These are phyloP conservation scores for Aspergillus homomorphus DNA, from an alignment of 495 filamentous ascomycete genomes.

Conservation along the genomic window DNA sequence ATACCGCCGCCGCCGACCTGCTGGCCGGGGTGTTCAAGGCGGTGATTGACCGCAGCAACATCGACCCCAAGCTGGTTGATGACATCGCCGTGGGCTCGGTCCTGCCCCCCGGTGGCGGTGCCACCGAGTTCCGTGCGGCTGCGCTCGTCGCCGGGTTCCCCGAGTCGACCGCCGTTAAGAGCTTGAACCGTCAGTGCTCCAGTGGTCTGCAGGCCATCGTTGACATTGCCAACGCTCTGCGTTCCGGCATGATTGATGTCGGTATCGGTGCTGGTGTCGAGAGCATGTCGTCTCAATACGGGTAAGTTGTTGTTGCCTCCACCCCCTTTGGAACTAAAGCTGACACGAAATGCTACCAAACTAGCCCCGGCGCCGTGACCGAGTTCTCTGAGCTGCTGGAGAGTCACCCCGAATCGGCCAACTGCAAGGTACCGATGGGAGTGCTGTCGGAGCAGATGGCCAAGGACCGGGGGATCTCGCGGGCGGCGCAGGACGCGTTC, in stretches of 20 bases:
- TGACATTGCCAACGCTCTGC: constrained; percentile 90
- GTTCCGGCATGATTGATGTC: constrained; percentile 87
- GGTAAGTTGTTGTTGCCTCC: constrained; percentile 46
- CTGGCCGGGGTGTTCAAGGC: constrained; percentile 79
- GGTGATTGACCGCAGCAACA: constrained; percentile 76
- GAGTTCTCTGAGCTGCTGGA: constrained; percentile 95
- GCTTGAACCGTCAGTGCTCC: constrained; percentile 88
- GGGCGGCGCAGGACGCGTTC: constrained; percentile 79
- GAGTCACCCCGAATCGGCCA: constrained; percentile 73
- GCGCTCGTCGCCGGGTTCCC: constrained; percentile 90
- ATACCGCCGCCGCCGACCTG: constrained; percentile 81
- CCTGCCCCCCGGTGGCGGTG: constrained; percentile 87
- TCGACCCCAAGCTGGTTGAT: constrained; percentile 81
- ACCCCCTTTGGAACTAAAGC: neutral
- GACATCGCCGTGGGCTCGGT: constrained; percentile 92
- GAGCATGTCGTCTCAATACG: constrained; percentile 92
- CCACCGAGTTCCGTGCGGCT: constrained; percentile 94
- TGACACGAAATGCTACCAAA: neutral
- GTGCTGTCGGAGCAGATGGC: constrained; percentile 94
- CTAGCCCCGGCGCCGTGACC: constrained; percentile 76
- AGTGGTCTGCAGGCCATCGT: constrained; percentile 85
- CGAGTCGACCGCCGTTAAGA: constrained; percentile 73
- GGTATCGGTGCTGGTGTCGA: constrained; percentile 97
- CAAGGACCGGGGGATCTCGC: constrained; percentile 69
- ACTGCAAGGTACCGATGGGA: constrained; percentile 99